Evolutionary conservation across 495 filamentous ascomycete genomes (phyloP), one percentile per base, ranked within the genome.

Genomic region (Xylaria castorea): DNA sequence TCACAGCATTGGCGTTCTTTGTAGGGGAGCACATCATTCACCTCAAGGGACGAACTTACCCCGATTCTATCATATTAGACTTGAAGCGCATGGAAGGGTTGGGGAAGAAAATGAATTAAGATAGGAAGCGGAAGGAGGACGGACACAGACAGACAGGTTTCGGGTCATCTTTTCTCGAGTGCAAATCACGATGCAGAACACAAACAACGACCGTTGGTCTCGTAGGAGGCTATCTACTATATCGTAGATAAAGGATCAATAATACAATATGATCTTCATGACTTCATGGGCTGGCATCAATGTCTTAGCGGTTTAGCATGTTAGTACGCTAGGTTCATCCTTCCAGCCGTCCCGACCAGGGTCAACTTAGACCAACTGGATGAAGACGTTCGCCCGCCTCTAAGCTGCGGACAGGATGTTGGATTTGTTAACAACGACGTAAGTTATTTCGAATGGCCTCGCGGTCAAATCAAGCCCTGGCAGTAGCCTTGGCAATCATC

Each of bases 1-100:
- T 60, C 70, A 72, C 70, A 67, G 70, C 70, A 67, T 72, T 32
- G 63, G 70, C 62, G 70, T 72, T 72, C 30, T 66, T 71, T 40
- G 18, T 4, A 25, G 38, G 62, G 38, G 53, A 58, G 38, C 70
- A 67, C 27, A 27, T 64, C 53, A 67, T 60, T 40, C 53, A 42
- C 53, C 16, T 50, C 25, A 51, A 67, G 63, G 25, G 36, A 48
- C 48, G 25, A 32, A 46, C 62, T 40, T 38, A 40, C 20, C 14
- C 57, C 70, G 70, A 51, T 66, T 42, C 50, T 60, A 51, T 27
- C 62, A 60, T 61, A 50, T 40, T 72, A 67, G 70, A 72, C 53
- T 42, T 50, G 34, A 61, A 57, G 58, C 27, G 36, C 42, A 44
- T 30, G 46, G 38, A 25, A 6, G 34, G 69, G 51, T 16, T 50